A percentile compares a stretch with the other conserved stretches of the same genome.
Conservation (phyloP, 2,329 filamentous ascomycete genomes). For the Elsinoe fawcettii region DNA sequence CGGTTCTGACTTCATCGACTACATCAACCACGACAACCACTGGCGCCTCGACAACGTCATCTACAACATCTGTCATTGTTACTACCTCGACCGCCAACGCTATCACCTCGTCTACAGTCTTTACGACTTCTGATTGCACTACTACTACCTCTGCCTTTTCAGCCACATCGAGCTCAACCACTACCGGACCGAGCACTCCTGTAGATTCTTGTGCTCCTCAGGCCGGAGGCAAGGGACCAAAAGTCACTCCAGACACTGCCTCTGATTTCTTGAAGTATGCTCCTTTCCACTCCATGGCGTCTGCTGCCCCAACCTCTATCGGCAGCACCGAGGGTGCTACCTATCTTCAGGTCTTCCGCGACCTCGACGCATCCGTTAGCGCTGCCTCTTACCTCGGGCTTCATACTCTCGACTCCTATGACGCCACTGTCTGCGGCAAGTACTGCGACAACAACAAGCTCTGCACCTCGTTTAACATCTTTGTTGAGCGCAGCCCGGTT, state of each 20-base stretch:
- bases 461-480: conserved; percentile 20
- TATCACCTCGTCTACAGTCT: conserved; percentile 25
- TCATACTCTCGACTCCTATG: conserved; percentile 20
- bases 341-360: conserved; percentile 21
- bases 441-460: conserved; percentile 19
- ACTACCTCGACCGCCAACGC: conserved; percentile 21
- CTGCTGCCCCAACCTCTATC: conserved; percentile 21
- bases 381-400: conserved; percentile 22
- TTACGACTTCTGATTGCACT: conserved; percentile 32
- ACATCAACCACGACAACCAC: too few relatives aligned
- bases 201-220: conserved; percentile 21
- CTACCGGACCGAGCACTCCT: too few relatives aligned
- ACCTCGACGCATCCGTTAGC: conserved; percentile 19
- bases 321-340: conserved; percentile 15
- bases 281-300: conserved; percentile 22
- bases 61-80: background rate
- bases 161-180: conserved; percentile 30
- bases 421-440: conserved; percentile 18
- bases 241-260: conserved; percentile 21
- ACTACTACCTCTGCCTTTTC: conserved; percentile 25
- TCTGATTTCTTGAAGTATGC: conserved; percentile 23
- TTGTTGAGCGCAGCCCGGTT: conserved; percentile 20
- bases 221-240: conserved; percentile 22
- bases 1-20: conserved; percentile 9
- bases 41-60: too few relatives aligned